Evolutionary conservation across 2,329 filamentous ascomycete species (phyloP).

Genomic region (Botrytis aclada): DNA sequence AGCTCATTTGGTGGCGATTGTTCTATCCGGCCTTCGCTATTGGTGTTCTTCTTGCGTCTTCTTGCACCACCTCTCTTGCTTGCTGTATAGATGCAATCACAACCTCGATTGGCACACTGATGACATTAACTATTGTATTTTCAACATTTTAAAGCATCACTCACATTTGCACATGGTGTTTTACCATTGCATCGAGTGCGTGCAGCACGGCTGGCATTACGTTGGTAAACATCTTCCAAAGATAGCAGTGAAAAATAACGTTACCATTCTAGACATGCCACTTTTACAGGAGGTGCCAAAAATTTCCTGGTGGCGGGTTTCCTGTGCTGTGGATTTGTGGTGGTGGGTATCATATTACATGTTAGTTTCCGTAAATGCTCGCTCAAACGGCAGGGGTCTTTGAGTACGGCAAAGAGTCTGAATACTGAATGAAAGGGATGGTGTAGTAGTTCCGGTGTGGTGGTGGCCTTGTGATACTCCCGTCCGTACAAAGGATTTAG

Average conservation of each 20-base stretch:
- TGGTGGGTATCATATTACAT: conserved; percentile 10
- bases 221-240: background rate
- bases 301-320: conserved; percentile 33
- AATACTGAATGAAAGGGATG: background rate
- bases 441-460: background rate
- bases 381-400: background rate
- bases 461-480: too few species aligned
- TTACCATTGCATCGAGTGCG: conserved; percentile 49
- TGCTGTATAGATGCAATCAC: conserved; percentile 33
- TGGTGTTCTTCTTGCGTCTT: conserved; percentile 26
- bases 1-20: conserved; percentile 12
- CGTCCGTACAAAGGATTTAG: background rate
- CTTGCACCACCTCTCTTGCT: conserved; percentile 35
- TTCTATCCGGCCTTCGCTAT: background rate
- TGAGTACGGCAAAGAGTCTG: background rate
- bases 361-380: background rate
- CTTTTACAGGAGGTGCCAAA: conserved; percentile 46
- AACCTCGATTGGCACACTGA: conserved; percentile 35
- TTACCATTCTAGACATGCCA: conserved; percentile 51
- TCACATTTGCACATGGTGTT: conserved; percentile 44
- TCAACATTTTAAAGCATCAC: conserved; percentile 19
- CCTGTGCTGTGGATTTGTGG: background rate
- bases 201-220: conserved; percentile 42
- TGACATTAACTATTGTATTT: background rate
- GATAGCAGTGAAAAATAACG: conserved; percentile 20